These are phyloP conservation scores for Panellus pusillus DNA, from an alignment of 768 basidiomycete species.

Conservation along the genomic window DNA sequence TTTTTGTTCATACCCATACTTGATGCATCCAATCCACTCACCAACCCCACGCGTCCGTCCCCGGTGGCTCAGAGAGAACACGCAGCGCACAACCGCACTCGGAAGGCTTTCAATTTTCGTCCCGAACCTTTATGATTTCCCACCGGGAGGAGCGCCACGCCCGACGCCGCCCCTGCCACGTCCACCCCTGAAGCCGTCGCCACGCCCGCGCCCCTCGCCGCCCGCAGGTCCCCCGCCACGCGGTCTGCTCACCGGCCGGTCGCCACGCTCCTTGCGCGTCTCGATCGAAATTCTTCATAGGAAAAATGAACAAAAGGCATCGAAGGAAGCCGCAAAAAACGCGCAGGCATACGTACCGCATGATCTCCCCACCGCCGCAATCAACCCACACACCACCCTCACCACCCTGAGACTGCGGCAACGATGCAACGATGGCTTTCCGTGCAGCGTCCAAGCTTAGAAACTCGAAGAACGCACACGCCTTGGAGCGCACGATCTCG, in stretches of 20 bases:
- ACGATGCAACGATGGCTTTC: constrained; percentile 75
- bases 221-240: constrained; percentile 62
- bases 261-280: constrained; percentile 88
- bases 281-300: constrained; percentile 71
- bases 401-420: constrained; percentile 71
- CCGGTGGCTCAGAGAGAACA: neutral
- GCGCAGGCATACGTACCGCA: constrained; percentile 9
- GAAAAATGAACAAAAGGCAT: constrained; percentile 15
- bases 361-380: constrained; percentile 48
- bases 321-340: neutral
- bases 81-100: constrained; percentile 5
- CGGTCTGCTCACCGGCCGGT: constrained; percentile 65
- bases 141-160: constrained; percentile 18
- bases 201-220: constrained; percentile 40
- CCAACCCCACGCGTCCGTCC: neutral
- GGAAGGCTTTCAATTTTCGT: constrained; percentile 1
- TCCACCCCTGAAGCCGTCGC: constrained; percentile 26
- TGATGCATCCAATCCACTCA: neutral
- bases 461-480: constrained; percentile 96
- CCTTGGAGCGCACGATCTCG: constrained; percentile 85
- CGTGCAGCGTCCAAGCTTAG: constrained; percentile 72
- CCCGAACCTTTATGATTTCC: constrained; percentile 15
- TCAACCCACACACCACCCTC: constrained; percentile 87
- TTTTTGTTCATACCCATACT: neutral
- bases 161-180: constrained; percentile 24